Conservation (phyloP, 257 asterid genomes). For the Voacanga thouarsii region DNA sequence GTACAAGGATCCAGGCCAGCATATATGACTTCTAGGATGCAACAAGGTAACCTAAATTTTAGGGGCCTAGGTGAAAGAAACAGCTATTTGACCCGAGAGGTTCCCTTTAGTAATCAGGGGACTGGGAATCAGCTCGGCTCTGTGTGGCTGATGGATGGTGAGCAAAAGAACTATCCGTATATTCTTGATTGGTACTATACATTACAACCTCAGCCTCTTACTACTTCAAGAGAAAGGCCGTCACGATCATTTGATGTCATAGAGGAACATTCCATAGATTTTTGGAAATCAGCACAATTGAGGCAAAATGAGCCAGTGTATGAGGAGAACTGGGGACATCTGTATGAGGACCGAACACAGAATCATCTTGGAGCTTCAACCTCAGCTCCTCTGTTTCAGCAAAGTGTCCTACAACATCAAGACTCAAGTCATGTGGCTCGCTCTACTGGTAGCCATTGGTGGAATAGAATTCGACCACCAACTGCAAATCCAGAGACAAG, state of each 20-base stretch:
- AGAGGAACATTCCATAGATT: slow-evolving; percentile 33
- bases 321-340: slow-evolving; percentile 51
- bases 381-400: slow-evolving; percentile 66
- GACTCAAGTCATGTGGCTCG: slow-evolving; percentile 26
- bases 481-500: slow-evolving; percentile 52
- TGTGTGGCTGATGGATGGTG: slow-evolving; percentile 63
- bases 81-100: slow-evolving; percentile 38
- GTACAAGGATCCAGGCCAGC: slow-evolving; percentile 34
- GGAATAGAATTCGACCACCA: slow-evolving; percentile 48
- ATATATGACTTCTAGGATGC: slow-evolving; percentile 31
- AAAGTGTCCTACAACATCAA: slow-evolving; percentile 55
- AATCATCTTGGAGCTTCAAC: slow-evolving; percentile 67
- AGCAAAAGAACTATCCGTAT: slow-evolving; percentile 61
- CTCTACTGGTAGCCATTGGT: slow-evolving; percentile 56
- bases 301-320: slow-evolving; percentile 20
- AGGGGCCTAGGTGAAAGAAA: slow-evolving; percentile 38
- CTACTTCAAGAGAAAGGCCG: slow-evolving; percentile 24
- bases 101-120: slow-evolving; percentile 27
- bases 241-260: slow-evolving; percentile 24
- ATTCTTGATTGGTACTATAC: slow-evolving; percentile 86
- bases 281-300: slow-evolving; percentile 40
- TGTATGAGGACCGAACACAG: slow-evolving; percentile 39
- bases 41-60: slow-evolving; percentile 40
- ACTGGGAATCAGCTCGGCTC: slow-evolving; percentile 47
- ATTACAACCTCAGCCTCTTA: slow-evolving; percentile 48